phyloP scores from a whole-genome alignment of 441 rosid species.

The Biscutella auriculata region DNA sequence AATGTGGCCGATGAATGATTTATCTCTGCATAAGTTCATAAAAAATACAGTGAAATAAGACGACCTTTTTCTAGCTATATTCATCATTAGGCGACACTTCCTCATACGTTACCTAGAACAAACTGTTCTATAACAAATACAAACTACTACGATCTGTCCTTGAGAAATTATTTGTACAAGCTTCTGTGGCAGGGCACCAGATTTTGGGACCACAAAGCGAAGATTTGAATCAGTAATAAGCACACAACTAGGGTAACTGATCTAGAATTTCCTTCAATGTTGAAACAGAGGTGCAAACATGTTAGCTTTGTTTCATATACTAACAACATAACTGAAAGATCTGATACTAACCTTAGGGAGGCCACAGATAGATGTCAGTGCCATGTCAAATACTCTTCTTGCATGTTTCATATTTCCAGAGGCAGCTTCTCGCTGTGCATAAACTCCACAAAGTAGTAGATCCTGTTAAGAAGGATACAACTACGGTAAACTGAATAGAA shows the following conservation, averaged over 20 bases:
- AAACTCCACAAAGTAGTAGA: constrained; percentile 87
- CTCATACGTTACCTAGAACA: background rate
- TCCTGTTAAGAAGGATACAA: constrained; percentile 39
- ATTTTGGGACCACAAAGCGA: background rate
- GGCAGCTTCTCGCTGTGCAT: constrained; percentile 84
- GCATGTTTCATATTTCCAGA: constrained; percentile 77
- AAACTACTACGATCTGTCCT: background rate
- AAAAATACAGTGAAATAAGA: background rate
- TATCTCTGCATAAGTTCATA: background rate
- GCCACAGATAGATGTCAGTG: constrained; percentile 67
- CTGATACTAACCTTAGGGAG: constrained; percentile 49
- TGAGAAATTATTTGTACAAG: background rate
- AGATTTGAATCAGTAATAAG: background rate
- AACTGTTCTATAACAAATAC: background rate
- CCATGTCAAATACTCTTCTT: constrained; percentile 91
- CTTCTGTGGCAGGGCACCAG: background rate
- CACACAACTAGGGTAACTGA: background rate
- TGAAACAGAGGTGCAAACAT: constrained; percentile 3
- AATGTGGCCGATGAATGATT: background rate
- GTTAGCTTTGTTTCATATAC: background rate
- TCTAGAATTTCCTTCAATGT: background rate
- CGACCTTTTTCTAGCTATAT: background rate
- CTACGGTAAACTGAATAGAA: background rate
- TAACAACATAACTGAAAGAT: background rate
- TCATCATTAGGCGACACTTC: constrained; percentile 10